phyloP scores from a whole-genome alignment of 164 flowering plant genomes.

The Vitis cinerea region DNA sequence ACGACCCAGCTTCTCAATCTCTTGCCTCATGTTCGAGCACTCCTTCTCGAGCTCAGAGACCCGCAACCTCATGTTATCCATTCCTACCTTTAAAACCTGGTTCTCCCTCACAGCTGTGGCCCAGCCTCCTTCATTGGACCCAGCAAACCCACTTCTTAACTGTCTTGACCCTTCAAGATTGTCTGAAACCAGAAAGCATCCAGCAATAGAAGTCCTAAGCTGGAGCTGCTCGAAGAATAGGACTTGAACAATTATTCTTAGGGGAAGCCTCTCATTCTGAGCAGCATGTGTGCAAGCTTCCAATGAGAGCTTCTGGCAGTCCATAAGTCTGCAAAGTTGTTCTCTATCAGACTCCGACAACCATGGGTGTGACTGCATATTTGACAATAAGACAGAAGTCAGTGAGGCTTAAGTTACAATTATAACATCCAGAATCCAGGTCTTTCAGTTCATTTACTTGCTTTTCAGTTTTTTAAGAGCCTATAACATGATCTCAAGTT shows the following conservation, averaged over 20 bases:
- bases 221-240: conserved; percentile 97
- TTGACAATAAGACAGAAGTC: not conserved
- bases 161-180: conserved; percentile 86
- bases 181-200: conserved; percentile 90
- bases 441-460: not conserved
- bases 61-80: conserved; percentile 87
- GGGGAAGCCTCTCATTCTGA: conserved; percentile 90
- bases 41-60: conserved; percentile 94
- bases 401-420: not conserved
- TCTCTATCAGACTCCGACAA: conserved; percentile 85
- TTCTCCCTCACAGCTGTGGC: conserved; percentile 76
- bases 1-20: conserved; percentile 74
- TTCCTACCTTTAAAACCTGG: conserved; percentile 92
- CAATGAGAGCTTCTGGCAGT: conserved; percentile 93
- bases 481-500: not conserved
- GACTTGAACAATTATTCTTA: conserved; percentile 88
- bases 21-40: conserved; percentile 84
- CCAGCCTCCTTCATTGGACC: conserved; percentile 74
- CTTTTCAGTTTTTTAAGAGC: not conserved
- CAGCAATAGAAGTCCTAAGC: conserved; percentile 84
- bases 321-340: conserved; percentile 83
- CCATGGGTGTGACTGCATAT: conserved; percentile 90
- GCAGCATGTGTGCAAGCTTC: conserved; percentile 99
- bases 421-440: not conserved
- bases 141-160: conserved; percentile 64